Conservation (phyloP, 2,329 filamentous ascomycete genomes). For the Amylocarpus encephaloides region DNA sequence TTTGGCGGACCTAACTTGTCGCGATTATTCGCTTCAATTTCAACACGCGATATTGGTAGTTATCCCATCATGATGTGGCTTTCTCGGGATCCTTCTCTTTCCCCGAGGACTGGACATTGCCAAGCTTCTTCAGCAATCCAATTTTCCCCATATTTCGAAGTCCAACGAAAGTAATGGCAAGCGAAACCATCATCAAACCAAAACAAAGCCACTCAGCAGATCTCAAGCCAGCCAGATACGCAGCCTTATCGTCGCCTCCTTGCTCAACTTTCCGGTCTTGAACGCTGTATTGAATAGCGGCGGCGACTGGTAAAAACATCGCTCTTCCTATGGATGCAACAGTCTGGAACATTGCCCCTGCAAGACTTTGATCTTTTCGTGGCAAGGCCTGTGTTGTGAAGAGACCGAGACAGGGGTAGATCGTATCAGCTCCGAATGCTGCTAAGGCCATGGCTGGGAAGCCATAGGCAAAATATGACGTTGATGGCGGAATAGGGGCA, state of each 20-base stretch:
- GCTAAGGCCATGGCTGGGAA: conserved; percentile 60
- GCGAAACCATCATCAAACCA: conserved; percentile 12
- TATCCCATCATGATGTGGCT: no score
- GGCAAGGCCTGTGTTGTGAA: conserved; percentile 59
- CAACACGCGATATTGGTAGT: not conserved
- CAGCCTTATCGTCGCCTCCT: conserved; percentile 18
- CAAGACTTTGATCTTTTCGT: conserved; percentile 58
- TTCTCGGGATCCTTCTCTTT: conserved; percentile 10
- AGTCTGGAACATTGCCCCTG: conserved; percentile 62
- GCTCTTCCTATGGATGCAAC: conserved; percentile 59
- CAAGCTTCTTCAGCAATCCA: conserved; percentile 25
- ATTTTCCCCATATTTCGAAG: conserved; percentile 27
- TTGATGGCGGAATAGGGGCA: conserved; percentile 52
- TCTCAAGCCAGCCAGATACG: conserved; percentile 18
- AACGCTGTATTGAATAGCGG: conserved; percentile 57
- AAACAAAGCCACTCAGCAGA: conserved; percentile 24
- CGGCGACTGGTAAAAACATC: conserved; percentile 59
- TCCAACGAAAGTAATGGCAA: conserved; percentile 15
- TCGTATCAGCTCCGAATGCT: conserved; percentile 60
- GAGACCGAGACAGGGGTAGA: conserved; percentile 59
- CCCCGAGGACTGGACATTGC: conserved; percentile 16
- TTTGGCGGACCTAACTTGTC: no score
- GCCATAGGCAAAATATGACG: conserved; percentile 61
- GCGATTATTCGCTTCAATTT: not conserved
- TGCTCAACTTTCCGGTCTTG: conserved; percentile 41